A percentile compares a stretch with the other conserved stretches of the same genome.
Evolutionary conservation across 2,329 filamentous ascomycete genomes (phyloP).

Genomic region (Metarhizium humberi): DNA sequence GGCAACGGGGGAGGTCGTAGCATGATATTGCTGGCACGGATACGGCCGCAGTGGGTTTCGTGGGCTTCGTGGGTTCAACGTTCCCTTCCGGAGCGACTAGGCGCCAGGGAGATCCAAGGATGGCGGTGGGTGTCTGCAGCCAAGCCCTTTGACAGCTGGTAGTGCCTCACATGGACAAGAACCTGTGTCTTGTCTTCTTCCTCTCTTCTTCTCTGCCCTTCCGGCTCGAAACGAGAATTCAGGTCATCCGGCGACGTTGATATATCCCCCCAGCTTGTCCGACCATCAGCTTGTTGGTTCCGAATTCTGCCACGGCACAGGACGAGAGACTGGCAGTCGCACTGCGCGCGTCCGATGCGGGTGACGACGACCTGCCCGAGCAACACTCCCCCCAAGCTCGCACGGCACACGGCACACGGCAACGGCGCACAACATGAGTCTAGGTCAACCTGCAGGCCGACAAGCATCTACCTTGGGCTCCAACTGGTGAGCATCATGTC

Average conservation of each 20-base stretch:
- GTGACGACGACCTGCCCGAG: too few relatives aligned
- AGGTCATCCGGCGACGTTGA: not conserved
- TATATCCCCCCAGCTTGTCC: not conserved
- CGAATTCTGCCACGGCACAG: not conserved
- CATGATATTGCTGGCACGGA: conserved; percentile 5
- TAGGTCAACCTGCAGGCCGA: too few relatives aligned
- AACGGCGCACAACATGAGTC: too few relatives aligned
- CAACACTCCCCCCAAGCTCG: too few relatives aligned
- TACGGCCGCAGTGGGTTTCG: not conserved
- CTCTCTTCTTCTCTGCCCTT: not conserved
- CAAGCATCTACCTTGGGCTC: too few relatives aligned
- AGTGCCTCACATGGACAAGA: not conserved
- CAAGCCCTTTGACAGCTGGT: not conserved
- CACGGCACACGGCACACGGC: too few relatives aligned
- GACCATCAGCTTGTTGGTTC: not conserved
- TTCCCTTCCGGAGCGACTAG: too few relatives aligned
- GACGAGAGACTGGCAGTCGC: not conserved
- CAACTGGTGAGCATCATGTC: too few relatives aligned
- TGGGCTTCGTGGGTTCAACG: not conserved
- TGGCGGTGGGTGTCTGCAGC: not conserved
- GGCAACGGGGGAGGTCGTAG: conserved; percentile 11
- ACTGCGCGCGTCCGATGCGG: not conserved
- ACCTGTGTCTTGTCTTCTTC: not conserved
- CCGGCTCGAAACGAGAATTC: not conserved
- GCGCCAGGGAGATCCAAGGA: too few relatives aligned